These are phyloP conservation scores for Knoxdaviesia proteae DNA, from an alignment of 2,329 filamentous ascomycete genomes.

Conservation along the genomic window DNA sequence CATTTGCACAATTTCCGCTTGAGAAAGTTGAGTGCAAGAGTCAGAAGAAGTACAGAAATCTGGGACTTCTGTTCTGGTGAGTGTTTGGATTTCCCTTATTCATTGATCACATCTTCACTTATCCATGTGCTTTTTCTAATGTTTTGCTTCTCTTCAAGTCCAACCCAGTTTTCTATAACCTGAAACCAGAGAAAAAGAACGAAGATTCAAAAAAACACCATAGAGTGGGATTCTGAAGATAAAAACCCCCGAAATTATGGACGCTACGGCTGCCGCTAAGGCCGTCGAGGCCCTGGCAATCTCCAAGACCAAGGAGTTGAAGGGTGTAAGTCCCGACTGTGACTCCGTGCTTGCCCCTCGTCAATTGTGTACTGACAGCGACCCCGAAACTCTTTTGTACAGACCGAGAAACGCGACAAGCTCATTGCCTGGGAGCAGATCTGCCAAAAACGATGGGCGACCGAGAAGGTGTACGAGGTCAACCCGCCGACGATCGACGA, in stretches of 20 bases:
- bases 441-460: constrained; percentile 46
- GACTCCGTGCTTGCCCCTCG: background rate
- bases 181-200: too few relatives aligned
- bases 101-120: too few relatives aligned
- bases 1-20: too few relatives aligned
- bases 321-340: constrained; percentile 22
- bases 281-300: constrained; percentile 29
- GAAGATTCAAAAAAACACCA: too few relatives aligned
- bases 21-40: too few relatives aligned
- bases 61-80: too few relatives aligned
- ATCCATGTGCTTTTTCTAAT: background rate
- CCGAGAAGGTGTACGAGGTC: constrained; percentile 60
- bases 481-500: constrained; percentile 66
- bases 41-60: too few relatives aligned
- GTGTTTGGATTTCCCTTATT: too few relatives aligned
- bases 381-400: constrained; percentile 6
- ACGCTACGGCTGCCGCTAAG: constrained; percentile 10
- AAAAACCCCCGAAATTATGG: background rate
- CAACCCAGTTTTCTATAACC: background rate
- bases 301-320: constrained; percentile 40
- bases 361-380: too few relatives aligned
- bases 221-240: background rate
- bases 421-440: constrained; percentile 74
- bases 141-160: background rate
- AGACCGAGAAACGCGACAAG: constrained; percentile 75